Base-by-base conservation (phyloP, 1,284 basidiomycete species). In the Exobasidium rhododendri region DNA sequence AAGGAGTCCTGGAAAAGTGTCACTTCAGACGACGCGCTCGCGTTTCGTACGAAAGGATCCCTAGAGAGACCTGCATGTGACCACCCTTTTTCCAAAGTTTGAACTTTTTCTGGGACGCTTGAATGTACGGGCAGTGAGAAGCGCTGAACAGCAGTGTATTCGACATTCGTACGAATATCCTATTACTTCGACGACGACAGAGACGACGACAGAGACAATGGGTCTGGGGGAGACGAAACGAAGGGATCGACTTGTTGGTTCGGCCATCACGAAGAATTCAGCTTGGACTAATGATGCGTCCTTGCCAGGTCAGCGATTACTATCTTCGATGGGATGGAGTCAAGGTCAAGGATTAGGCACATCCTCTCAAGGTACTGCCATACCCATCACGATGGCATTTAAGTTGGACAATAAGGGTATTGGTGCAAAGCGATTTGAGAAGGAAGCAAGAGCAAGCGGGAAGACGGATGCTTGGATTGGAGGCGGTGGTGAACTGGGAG, bases 381-480 rank as follows among this genome's bases (percentile, higher is more conserved):
- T 67, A 45, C 71, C 75, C 47, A 67, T 79, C 50, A 64, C 73
- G 43, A 31, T 46, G 17, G 71, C 74, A 11, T 64, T 72, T 3
- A 79, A 79, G 59, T 65, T 79, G 56, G 77, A 79, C 65, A 79
- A 77, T 61, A 78, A 76, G 59, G 77, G 77, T 14, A 77, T 79
- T 43, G 77, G 77, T 43, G 73, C 73, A 7, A 64, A 68, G 22
- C 64, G 77, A 44, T 68, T 72, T 51, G 75, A 79, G 59, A 63
- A 68, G 53, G 77, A 79, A 56, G 74, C 74, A 1, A 66, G 71
- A 29, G 66, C 65, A 29, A 65, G 67, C 20, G 62, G 47, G 5
- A 70, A 69, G 47, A 50, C 49, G 0, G 74, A 74, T 54, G 69
- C 69, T 46, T 77, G 74, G 77, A 66, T 71, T 10, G 74, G 74